Conservation (phyloP, 2,329 filamentous ascomycete genomes). For the Aureobasidium sp. region DNA sequence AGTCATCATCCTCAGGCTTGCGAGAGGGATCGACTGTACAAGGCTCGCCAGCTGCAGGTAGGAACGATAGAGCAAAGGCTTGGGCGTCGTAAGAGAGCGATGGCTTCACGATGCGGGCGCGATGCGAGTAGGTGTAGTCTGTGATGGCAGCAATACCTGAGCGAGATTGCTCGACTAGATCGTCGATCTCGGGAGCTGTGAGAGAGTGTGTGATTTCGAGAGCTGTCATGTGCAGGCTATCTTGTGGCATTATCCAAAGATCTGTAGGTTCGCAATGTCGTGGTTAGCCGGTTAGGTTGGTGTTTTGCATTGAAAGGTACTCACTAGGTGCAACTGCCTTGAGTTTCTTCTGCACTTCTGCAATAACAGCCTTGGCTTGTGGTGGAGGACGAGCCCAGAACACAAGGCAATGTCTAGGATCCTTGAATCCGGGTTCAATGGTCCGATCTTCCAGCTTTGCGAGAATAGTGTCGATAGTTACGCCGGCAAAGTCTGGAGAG, state of each 20-base stretch:
- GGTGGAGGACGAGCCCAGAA: constrained; percentile 80
- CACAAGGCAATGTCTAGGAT: constrained; percentile 72
- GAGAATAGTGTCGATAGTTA: constrained; percentile 69
- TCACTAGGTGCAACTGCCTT: constrained; percentile 59
- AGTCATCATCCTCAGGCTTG: constrained; percentile 49
- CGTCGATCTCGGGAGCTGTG: constrained; percentile 58
- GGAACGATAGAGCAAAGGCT: constrained; percentile 77
- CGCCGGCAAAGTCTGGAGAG: constrained; percentile 55
- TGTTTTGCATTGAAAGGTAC: constrained; percentile 20
- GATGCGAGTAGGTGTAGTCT: constrained; percentile 57
- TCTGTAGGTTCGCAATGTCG: constrained; percentile 35
- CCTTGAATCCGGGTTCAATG: constrained; percentile 59
- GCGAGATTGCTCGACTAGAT: constrained; percentile 50
- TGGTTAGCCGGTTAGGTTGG: background rate
- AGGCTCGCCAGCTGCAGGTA: constrained; percentile 53
- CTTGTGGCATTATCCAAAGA: constrained; percentile 77
- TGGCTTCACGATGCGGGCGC: constrained; percentile 70
- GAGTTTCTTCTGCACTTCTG: constrained; percentile 59
- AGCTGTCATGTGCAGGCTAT: constrained; percentile 74
- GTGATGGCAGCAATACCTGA: constrained; percentile 51
- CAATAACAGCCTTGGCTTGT: constrained; percentile 59
- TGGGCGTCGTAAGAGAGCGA: constrained; percentile 76
- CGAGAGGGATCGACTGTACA: constrained; percentile 15
- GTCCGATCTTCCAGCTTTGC: constrained; percentile 56
- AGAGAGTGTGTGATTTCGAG: constrained; percentile 78